A percentile compares a stretch with the other conserved stretches of the same genome.
Conservation (phyloP, 2,329 filamentous ascomycete genomes). For the Alternaria gaisen region DNA sequence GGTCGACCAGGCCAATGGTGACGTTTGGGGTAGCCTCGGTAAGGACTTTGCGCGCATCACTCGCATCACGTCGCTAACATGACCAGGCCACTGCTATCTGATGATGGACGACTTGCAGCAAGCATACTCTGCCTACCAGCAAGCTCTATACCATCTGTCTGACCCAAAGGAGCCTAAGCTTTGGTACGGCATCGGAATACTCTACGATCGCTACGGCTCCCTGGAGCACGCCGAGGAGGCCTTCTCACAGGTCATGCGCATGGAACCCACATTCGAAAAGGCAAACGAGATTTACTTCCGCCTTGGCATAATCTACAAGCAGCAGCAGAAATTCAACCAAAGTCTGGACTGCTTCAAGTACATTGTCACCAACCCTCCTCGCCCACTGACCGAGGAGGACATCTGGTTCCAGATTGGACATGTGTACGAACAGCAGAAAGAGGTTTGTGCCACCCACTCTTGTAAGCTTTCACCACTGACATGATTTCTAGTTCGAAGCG, state of each 20-base stretch:
- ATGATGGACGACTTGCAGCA: conserved; percentile 99
- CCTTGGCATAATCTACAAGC: conserved; percentile 99
- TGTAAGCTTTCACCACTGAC: conserved; percentile 31
- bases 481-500: conserved; percentile 77
- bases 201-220: conserved; percentile 96
- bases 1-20: conserved; percentile 86
- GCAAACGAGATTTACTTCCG: conserved; percentile 99
- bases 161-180: conserved; percentile 98
- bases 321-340: conserved; percentile 91
- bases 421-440: conserved; percentile 98
- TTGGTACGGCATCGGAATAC: conserved; percentile 98
- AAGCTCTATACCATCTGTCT: conserved; percentile 88
- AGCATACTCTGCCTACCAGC: conserved; percentile 95
- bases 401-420: conserved; percentile 99
- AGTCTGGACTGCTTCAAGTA: conserved; percentile 99
- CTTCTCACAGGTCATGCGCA: conserved; percentile 98
- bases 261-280: conserved; percentile 97
- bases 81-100: conserved; percentile 88
- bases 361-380: conserved; percentile 91
- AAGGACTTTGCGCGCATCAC: conserved; percentile 41
- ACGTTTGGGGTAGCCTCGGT: conserved; percentile 97
- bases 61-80: conserved; percentile 21
- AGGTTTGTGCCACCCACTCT: conserved; percentile 69
- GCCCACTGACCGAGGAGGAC: conserved; percentile 93
- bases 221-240: conserved; percentile 97